phyloP scores from a whole-genome alignment of 2,329 filamentous ascomycete species.

The Dactylonectria estremocensis region DNA sequence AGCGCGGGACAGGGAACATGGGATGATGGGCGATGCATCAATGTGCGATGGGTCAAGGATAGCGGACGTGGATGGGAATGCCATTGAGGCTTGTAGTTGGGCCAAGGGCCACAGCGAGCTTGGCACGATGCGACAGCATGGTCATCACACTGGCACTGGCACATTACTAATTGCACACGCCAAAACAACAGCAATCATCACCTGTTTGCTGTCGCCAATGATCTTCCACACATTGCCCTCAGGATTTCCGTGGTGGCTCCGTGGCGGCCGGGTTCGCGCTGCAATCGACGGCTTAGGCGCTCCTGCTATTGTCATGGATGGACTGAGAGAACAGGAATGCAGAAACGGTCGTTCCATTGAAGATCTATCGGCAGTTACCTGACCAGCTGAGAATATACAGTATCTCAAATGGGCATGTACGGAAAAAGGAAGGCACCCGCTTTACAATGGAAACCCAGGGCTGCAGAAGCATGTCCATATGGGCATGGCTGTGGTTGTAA shows the following conservation, averaged over 20 bases:
- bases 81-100: conserved; percentile 21
- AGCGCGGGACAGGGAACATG: conserved; percentile 45
- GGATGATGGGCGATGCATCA: conserved; percentile 22
- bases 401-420: not conserved
- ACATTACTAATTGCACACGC: not conserved
- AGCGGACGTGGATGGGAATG: conserved; percentile 13
- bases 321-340: conserved; percentile 1
- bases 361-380: conserved; percentile 14
- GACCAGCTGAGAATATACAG: not conserved
- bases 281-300: conserved; percentile 6
- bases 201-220: conserved; percentile 8
- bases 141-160: not conserved
- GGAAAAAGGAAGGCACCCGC: not conserved
- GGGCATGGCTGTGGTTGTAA: not conserved
- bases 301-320: conserved; percentile 19
- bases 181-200: not conserved
- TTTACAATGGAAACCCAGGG: not conserved
- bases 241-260: not conserved
- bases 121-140: conserved; percentile 1
- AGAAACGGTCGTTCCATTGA: conserved; percentile 12
- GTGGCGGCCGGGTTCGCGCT: not conserved
- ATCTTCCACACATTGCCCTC: not conserved
- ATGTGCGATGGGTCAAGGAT: conserved; percentile 28
- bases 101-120: conserved; percentile 1
- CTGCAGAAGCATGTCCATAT: not conserved